These are phyloP conservation scores for Xylaria curta DNA, from an alignment of 495 filamentous ascomycete species.

Conservation along the genomic window DNA sequence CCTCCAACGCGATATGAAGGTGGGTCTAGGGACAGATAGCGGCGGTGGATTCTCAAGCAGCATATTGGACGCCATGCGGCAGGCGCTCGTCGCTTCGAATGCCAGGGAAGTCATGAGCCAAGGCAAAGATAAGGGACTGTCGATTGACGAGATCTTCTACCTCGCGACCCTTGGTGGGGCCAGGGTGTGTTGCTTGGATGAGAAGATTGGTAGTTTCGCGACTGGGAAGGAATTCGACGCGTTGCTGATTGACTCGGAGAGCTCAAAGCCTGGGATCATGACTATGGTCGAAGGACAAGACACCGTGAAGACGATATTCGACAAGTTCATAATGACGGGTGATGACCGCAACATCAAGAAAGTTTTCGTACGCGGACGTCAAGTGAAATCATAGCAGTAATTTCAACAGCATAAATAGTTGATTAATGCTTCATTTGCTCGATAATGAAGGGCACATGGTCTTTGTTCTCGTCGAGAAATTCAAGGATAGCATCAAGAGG, in stretches of 20 bases:
- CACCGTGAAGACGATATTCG: slow-evolving; percentile 54
- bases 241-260: slow-evolving; percentile 55
- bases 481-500: slow-evolving; percentile 42
- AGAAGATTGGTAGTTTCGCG: slow-evolving; percentile 63
- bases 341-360: slow-evolving; percentile 67
- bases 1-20: slow-evolving; percentile 63
- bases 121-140: slow-evolving; percentile 56
- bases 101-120: slow-evolving; percentile 56
- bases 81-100: slow-evolving; percentile 66
- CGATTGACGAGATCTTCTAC: slow-evolving; percentile 62
- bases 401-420: not conserved
- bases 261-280: slow-evolving; percentile 55
- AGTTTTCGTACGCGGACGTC: slow-evolving; percentile 63
- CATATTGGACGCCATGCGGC: slow-evolving; percentile 64
- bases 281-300: slow-evolving; percentile 61
- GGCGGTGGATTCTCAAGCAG: slow-evolving; percentile 68
- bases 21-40: slow-evolving; percentile 71
- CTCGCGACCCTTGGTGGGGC: slow-evolving; percentile 70
- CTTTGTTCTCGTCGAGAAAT: slow-evolving; percentile 36
- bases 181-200: slow-evolving; percentile 61
- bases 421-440: not conserved
- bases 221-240: slow-evolving; percentile 72
- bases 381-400: slow-evolving; percentile 44
- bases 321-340: slow-evolving; percentile 71
- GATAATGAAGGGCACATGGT: not conserved